phyloP scores from a whole-genome alignment of 352 stramenopile species.

The Globisporangium splendens region DNA sequence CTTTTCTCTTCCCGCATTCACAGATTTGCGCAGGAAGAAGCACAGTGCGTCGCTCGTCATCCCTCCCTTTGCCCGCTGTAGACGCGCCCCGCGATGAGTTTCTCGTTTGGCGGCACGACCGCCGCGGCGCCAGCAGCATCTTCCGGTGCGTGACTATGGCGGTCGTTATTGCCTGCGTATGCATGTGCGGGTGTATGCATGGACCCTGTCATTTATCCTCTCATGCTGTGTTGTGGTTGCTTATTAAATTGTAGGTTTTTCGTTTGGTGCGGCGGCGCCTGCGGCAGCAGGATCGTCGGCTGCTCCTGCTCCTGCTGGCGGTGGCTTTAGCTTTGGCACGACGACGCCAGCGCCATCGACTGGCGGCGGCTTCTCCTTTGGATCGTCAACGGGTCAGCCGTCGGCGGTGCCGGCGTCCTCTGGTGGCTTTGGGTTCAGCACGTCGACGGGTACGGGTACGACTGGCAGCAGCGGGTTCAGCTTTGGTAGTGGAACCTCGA shows the following conservation, averaged over 20 bases:
- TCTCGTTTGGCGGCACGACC: slow-evolving; percentile 29
- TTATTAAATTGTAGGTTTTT: too few species aligned
- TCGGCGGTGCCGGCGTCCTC: slow-evolving; percentile 9
- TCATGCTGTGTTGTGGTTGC: background rate
- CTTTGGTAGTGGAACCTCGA: slow-evolving; percentile 3
- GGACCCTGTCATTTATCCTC: background rate
- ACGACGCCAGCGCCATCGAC: slow-evolving; percentile 16
- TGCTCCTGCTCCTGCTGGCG: background rate
- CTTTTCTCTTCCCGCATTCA: background rate
- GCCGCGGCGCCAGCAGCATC: slow-evolving; percentile 23
- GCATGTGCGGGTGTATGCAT: background rate
- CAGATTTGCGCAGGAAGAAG: background rate
- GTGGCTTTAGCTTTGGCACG: slow-evolving; percentile 19
- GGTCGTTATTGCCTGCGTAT: background rate
- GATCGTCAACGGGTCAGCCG: slow-evolving; percentile 16
- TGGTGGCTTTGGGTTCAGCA: background rate
- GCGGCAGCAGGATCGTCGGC: slow-evolving; percentile 1
- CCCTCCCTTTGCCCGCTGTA: too few species aligned
- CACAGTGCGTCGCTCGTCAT: too few species aligned
- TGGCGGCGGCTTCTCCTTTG: slow-evolving; percentile 23
- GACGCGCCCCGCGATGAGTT: slow-evolving; percentile 18
- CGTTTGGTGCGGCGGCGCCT: slow-evolving; percentile 28
- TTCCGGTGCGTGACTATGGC: slow-evolving; percentile 14
- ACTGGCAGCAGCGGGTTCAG: background rate
- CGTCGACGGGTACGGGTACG: background rate